A percentile compares a stretch with the other conserved stretches of the same genome.
These are phyloP conservation scores for Pelargonium cotyledonis DNA, from an alignment of 441 rosid species.

Conservation along the genomic window DNA sequence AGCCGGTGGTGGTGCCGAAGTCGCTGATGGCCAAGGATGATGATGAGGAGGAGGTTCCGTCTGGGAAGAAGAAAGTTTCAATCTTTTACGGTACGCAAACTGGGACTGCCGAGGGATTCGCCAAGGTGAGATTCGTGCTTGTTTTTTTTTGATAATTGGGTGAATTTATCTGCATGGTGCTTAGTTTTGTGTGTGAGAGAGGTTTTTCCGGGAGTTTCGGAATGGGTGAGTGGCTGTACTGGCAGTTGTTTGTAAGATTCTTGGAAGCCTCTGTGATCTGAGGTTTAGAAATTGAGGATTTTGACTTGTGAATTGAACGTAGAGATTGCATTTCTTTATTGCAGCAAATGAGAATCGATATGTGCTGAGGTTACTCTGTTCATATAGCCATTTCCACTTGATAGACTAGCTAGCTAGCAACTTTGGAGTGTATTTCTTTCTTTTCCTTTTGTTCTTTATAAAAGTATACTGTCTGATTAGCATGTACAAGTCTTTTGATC, in stretches of 20 bases:
- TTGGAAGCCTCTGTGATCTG: neutral
- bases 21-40: slow-evolving; percentile 50
- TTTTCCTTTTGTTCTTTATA: neutral
- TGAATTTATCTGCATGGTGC: slow-evolving; percentile 15
- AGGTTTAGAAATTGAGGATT: neutral
- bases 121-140: slow-evolving; percentile 42
- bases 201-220: slow-evolving; percentile 21
- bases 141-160: slow-evolving; percentile 31
- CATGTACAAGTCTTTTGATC: neutral
- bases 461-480: neutral
- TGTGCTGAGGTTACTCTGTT: too few species aligned
- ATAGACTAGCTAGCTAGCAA: neutral
- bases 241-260: neutral
- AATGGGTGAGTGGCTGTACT: slow-evolving; percentile 3
- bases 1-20: slow-evolving; percentile 42
- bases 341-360: too few species aligned
- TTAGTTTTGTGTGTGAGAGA: neutral
- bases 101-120: slow-evolving; percentile 98
- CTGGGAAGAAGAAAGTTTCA: slow-evolving; percentile 62
- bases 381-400: too few species aligned
- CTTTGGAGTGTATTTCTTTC: neutral
- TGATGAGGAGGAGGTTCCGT: slow-evolving; percentile 35
- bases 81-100: slow-evolving; percentile 92
- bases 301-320: neutral
- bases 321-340: neutral